phyloP scores from a whole-genome alignment of 2,329 filamentous ascomycete genomes.

The Blumeria hordei region DNA sequence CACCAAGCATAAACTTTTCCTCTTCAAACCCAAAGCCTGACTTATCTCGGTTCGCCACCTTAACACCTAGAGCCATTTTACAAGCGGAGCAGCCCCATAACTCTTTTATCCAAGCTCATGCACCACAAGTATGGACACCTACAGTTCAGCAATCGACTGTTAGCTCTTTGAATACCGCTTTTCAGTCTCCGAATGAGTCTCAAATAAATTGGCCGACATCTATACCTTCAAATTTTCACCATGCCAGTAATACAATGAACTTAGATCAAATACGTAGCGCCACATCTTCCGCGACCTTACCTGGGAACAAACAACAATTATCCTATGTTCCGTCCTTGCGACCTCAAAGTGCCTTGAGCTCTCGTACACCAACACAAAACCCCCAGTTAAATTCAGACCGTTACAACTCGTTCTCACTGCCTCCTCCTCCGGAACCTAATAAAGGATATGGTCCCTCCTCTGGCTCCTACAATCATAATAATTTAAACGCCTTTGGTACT shows the following conservation, averaged over 20 bases:
- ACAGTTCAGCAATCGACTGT: neutral
- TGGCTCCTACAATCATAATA: neutral
- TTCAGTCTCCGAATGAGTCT: slow-evolving; percentile 1
- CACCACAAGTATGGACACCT: slow-evolving; percentile 5
- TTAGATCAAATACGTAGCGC: neutral
- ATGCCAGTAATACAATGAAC: slow-evolving; percentile 8
- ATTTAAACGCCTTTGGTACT: neutral
- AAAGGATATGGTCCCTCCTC: neutral
- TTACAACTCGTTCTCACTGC: slow-evolving; percentile 26
- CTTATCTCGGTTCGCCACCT: slow-evolving; percentile 26
- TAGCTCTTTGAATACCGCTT: slow-evolving; percentile 4
- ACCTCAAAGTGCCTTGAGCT: slow-evolving; percentile 15
- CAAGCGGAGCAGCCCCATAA: slow-evolving; percentile 26
- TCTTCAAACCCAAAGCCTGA: slow-evolving; percentile 37
- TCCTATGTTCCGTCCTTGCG: slow-evolving; percentile 8
- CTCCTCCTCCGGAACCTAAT: slow-evolving; percentile 10
- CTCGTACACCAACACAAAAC: slow-evolving; percentile 22
- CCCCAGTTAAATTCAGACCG: slow-evolving; percentile 18
- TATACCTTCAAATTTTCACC: slow-evolving; percentile 10
- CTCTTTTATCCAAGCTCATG: slow-evolving; percentile 13
- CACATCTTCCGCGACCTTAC: neutral
- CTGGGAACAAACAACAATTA: neutral
- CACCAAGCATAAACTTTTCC: neutral
- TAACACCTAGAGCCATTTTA: slow-evolving; percentile 33
- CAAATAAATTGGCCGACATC: slow-evolving; percentile 2